These are phyloP conservation scores for Rhodomyrtus psidioides DNA, from an alignment of 441 rosid species.

Conservation along the genomic window DNA sequence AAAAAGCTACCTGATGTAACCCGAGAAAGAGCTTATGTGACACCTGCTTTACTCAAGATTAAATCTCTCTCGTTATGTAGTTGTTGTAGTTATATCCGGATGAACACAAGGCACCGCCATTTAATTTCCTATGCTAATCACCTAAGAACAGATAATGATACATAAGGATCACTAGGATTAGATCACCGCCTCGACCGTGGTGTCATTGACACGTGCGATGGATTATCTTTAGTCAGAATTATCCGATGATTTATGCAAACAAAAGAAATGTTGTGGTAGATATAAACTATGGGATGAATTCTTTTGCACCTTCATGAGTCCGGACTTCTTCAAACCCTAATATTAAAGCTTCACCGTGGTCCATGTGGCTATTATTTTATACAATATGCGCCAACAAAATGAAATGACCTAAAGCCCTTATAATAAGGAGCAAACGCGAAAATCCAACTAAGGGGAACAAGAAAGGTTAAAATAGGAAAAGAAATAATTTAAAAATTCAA, in stretches of 20 bases:
- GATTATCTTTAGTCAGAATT: not conserved
- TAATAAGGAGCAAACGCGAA: not conserved
- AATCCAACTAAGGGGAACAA: not conserved
- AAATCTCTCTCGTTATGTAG: not conserved
- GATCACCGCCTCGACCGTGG: not conserved
- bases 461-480: constrained; percentile 5
- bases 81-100: not conserved
- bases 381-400: not conserved
- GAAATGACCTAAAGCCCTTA: not conserved
- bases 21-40: not conserved
- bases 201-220: not conserved
- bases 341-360: not conserved
- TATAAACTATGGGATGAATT: not conserved
- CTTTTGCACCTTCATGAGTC: not conserved
- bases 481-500: constrained; percentile 2
- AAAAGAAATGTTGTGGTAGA: not conserved
- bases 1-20: not conserved
- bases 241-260: not conserved
- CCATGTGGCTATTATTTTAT: not conserved
- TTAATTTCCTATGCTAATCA: not conserved
- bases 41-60: not conserved
- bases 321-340: constrained; percentile 2
- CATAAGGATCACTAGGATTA: not conserved
- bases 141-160: not conserved
- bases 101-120: not conserved